phyloP scores from a whole-genome alignment of 75 land plant genomes.

The Adiantum capillusveneris region DNA sequence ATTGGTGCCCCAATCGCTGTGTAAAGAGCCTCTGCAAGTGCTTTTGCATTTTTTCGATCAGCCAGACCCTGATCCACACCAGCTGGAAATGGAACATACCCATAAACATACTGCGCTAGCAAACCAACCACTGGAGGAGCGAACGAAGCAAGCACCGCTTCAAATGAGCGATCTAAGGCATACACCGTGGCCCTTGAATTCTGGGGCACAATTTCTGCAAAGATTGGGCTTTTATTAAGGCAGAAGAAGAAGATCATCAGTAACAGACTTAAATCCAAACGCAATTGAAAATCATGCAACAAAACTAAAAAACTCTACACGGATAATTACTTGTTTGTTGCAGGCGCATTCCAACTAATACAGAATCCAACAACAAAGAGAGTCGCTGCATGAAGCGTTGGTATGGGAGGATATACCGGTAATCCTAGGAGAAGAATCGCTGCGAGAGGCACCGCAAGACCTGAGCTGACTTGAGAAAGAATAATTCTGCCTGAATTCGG shows the following conservation, averaged over 20 bases:
- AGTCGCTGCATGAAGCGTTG: constrained; percentile 16
- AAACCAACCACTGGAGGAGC: constrained; percentile 33
- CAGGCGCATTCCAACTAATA: constrained; percentile 31
- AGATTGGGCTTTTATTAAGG: constrained; percentile 22
- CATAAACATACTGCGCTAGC: constrained; percentile 26
- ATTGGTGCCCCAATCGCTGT: constrained; percentile 21
- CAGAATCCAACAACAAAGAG: constrained; percentile 20
- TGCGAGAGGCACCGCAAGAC: constrained; percentile 23
- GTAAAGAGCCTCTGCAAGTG: constrained; percentile 32
- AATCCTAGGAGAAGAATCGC: constrained; percentile 19
- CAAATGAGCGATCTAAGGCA: constrained; percentile 34
- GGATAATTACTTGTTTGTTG: constrained; percentile 26
- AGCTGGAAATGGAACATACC: constrained; percentile 19
- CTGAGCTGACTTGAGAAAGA: constrained; percentile 31
- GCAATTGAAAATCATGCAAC: neutral
- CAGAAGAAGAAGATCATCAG: neutral
- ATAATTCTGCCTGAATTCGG: constrained; percentile 34
- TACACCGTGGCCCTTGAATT: constrained; percentile 22
- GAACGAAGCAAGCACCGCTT: constrained; percentile 31
- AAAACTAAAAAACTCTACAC: neutral
- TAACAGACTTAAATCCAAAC: neutral
- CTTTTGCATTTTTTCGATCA: constrained; percentile 18
- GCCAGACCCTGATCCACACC: neutral
- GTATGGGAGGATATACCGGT: constrained; percentile 10
- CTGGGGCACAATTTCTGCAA: constrained; percentile 39